These are phyloP conservation scores for Colletotrichum australisinense DNA, from an alignment of 2,329 filamentous ascomycete species.

Conservation along the genomic window DNA sequence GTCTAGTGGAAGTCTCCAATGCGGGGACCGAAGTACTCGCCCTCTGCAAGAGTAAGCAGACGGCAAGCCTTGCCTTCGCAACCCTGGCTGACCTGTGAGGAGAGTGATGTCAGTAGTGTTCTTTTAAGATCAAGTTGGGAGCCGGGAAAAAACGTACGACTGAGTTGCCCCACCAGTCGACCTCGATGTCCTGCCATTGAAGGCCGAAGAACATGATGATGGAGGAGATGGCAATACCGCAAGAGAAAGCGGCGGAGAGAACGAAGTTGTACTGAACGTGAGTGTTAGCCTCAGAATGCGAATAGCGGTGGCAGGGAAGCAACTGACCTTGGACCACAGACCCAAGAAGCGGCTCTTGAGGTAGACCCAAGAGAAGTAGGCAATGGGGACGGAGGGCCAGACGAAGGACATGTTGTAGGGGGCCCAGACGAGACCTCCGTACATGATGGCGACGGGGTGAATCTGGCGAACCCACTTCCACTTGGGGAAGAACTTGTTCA, in stretches of 20 bases:
- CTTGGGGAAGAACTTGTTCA: conserved; percentile 47
- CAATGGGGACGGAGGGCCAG: conserved; percentile 59
- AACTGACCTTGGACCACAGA: conserved; percentile 61
- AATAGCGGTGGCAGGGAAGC: accelerated
- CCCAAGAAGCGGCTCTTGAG: conserved; percentile 55
- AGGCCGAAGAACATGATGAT: conserved; percentile 62
- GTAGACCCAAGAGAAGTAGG: conserved; percentile 60
- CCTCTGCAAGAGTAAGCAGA: conserved; percentile 38
- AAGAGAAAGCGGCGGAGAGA: conserved; percentile 57
- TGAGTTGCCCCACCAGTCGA: conserved; percentile 60
- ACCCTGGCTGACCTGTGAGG: conserved; percentile 31
- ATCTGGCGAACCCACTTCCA: conserved; percentile 49
- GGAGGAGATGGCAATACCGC: conserved; percentile 57
- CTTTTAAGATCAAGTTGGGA: not conserved
- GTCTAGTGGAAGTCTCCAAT: conserved; percentile 34
- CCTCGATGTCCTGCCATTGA: conserved; percentile 48
- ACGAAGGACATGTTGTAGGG: conserved; percentile 62
- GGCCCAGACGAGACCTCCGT: conserved; percentile 52
- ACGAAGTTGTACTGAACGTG: conserved; percentile 57
- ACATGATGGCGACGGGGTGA: conserved; percentile 55
- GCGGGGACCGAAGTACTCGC: conserved; percentile 47
- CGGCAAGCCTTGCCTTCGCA: conserved; percentile 43
- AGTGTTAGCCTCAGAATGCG: conserved; percentile 1
- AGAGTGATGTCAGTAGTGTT: not conserved
- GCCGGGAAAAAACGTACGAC: conserved; percentile 16